phyloP scores from a whole-genome alignment of 805 yeast genomes.

The Tetrapisispora arboricola region DNA sequence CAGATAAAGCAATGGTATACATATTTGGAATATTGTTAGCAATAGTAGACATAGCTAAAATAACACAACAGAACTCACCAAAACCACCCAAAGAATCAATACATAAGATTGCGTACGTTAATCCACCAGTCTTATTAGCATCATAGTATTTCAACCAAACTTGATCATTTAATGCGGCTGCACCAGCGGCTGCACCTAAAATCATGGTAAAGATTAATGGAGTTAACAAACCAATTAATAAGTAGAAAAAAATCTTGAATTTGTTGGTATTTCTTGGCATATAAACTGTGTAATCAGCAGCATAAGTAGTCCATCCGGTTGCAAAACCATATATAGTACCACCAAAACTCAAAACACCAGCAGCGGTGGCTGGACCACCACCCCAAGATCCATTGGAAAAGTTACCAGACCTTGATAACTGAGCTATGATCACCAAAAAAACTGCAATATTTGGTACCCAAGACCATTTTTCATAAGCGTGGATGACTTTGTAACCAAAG shows the following conservation, averaged over 20 bases:
- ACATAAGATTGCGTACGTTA: slow-evolving; percentile 67
- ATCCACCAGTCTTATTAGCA: slow-evolving; percentile 61
- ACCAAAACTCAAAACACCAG: slow-evolving; percentile 68
- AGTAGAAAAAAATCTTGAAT: slow-evolving; percentile 49
- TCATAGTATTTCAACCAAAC: slow-evolving; percentile 42
- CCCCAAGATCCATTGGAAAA: slow-evolving; percentile 43
- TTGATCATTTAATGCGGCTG: slow-evolving; percentile 44
- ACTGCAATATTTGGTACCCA: slow-evolving; percentile 75
- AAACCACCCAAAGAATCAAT: slow-evolving; percentile 73
- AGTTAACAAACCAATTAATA: slow-evolving; percentile 48
- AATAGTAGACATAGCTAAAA: slow-evolving; percentile 75
- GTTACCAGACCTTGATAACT: slow-evolving; percentile 56
- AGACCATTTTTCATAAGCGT: slow-evolving; percentile 69
- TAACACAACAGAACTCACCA: slow-evolving; percentile 79
- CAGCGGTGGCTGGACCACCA: slow-evolving; percentile 62
- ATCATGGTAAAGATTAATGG: slow-evolving; percentile 65
- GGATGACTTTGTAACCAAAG: slow-evolving; percentile 79
- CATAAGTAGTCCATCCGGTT: slow-evolving; percentile 91
- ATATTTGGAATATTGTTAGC: slow-evolving; percentile 88
- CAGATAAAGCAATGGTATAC: slow-evolving; percentile 80
- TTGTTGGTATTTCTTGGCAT: slow-evolving; percentile 58
- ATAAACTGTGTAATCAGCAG: slow-evolving; percentile 86
- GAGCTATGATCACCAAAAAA: slow-evolving; percentile 68
- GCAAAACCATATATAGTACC: slow-evolving; percentile 80
- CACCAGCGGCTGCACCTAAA: slow-evolving; percentile 78